Conservation (phyloP, 495 filamentous ascomycete genomes). For the Cetradonia linearis region DNA sequence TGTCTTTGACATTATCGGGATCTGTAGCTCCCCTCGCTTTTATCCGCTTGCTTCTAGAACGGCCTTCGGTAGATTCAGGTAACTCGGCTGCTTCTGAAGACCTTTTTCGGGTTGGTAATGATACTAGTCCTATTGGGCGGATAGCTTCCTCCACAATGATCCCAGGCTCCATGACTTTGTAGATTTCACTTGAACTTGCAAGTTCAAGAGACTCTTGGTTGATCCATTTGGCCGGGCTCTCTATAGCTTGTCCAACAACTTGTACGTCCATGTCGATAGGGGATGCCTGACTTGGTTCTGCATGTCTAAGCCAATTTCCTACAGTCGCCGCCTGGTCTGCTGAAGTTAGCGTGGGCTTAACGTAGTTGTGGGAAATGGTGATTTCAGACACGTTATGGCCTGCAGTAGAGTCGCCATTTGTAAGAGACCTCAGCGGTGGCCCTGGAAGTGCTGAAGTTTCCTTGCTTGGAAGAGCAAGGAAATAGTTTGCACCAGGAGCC, state of each 20-base stretch:
- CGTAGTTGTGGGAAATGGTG: not conserved
- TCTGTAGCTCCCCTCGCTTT: conserved; percentile 69
- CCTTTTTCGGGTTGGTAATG: conserved; percentile 36
- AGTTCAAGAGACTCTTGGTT: not conserved
- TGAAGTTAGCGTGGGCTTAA: not conserved
- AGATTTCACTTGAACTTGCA: not conserved
- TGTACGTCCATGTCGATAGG: not conserved
- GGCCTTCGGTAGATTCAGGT: conserved; percentile 45
- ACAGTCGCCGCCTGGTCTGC: not conserved
- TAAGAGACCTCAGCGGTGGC: not conserved
- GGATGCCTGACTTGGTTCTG: not conserved
- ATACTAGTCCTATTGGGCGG: conserved; percentile 5
- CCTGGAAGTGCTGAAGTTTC: not conserved
- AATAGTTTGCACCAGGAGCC: conserved; percentile 34
- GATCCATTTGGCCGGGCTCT: conserved; percentile 4
- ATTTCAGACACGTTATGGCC: not conserved
- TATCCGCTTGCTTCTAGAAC: conserved; percentile 73
- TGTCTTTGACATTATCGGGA: conserved; percentile 38
- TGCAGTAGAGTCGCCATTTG: not conserved
- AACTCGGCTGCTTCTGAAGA: conserved; percentile 42
- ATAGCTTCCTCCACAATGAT: not conserved
- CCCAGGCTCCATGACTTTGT: not conserved
- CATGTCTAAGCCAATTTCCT: conserved; percentile 3
- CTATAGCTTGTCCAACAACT: not conserved
- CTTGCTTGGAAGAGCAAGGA: conserved; percentile 29